Percentiles rank a stretch among this genome's conserved stretches.
These are phyloP conservation scores for Ananas comosus DNA, from an alignment of 176 grass and related monocot species.

Conservation along the genomic window DNA sequence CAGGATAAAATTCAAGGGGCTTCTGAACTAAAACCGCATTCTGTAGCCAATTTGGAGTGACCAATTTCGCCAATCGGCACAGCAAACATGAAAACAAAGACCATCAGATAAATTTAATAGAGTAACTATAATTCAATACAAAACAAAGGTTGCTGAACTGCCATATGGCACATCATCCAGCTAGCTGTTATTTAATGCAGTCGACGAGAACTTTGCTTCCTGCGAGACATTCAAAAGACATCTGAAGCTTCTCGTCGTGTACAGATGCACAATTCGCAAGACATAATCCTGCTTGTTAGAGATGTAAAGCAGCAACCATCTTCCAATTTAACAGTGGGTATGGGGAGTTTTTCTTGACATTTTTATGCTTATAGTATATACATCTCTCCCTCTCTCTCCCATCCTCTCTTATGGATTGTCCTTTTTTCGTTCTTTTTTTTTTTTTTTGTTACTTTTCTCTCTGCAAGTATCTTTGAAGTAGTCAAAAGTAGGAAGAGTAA, in stretches of 20 bases:
- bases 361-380: not conserved
- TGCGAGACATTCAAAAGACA: not conserved
- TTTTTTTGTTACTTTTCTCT: not conserved
- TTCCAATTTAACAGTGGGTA: not conserved
- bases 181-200: constrained; percentile 7
- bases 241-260: not conserved
- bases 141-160: not conserved
- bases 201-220: constrained; percentile 22
- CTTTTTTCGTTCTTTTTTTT: not conserved
- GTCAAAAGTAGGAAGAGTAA: not conserved
- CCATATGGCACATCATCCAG: constrained; percentile 6
- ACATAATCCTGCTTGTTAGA: not conserved
- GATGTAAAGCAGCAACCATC: not conserved
- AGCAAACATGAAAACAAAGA: constrained; percentile 1
- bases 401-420: not conserved
- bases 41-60: not conserved
- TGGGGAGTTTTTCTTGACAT: not conserved
- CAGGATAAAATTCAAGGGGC: constrained; percentile 15
- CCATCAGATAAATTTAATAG: constrained; percentile 30
- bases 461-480: not conserved
- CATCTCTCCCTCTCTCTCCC: not conserved
- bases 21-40: too few relatives aligned
- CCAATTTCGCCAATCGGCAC: not conserved
- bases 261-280: not conserved
- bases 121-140: not conserved